Evolutionary conservation across 164 flowering plant species (phyloP).

Genomic region (Macadamia integrifolia): DNA sequence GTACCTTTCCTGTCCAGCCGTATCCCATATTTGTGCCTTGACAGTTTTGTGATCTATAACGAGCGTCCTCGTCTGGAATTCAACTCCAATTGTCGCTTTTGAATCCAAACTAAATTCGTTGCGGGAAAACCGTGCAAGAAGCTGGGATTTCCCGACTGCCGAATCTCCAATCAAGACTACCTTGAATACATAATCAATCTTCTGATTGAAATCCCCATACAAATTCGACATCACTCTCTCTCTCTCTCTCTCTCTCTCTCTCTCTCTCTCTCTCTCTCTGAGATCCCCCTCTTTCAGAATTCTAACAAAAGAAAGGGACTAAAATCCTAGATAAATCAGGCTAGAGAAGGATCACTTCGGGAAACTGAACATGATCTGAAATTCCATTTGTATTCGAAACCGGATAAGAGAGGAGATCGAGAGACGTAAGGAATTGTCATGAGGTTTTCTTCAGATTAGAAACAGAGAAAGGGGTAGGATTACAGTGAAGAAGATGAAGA

Average conservation of each 20-base stretch:
- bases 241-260: no score
- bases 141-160: constrained; percentile 70
- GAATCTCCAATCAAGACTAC: constrained; percentile 81
- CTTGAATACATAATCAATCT: constrained; percentile 63
- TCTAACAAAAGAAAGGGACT: no score
- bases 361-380: constrained; percentile 6
- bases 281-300: neutral
- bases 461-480: no score
- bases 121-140: constrained; percentile 52
- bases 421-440: neutral
- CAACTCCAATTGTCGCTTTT: constrained; percentile 79
- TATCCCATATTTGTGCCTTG: constrained; percentile 91
- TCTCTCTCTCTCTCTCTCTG: no score
- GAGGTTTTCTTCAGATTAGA: neutral
- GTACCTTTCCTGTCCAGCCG: constrained; percentile 83
- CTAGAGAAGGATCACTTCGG: neutral
- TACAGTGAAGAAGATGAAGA: no score
- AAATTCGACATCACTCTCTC: constrained; percentile 3
- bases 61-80: constrained; percentile 67
- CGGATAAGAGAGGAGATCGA: neutral
- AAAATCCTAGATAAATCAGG: neutral
- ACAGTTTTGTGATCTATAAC: constrained; percentile 50
- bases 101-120: constrained; percentile 68
- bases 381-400: neutral
- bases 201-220: constrained; percentile 9